A percentile compares a stretch with the other conserved stretches of the same genome.
These are phyloP conservation scores for Aspergillus cejpii DNA, from an alignment of 2,329 filamentous ascomycete species.

Conservation along the genomic window DNA sequence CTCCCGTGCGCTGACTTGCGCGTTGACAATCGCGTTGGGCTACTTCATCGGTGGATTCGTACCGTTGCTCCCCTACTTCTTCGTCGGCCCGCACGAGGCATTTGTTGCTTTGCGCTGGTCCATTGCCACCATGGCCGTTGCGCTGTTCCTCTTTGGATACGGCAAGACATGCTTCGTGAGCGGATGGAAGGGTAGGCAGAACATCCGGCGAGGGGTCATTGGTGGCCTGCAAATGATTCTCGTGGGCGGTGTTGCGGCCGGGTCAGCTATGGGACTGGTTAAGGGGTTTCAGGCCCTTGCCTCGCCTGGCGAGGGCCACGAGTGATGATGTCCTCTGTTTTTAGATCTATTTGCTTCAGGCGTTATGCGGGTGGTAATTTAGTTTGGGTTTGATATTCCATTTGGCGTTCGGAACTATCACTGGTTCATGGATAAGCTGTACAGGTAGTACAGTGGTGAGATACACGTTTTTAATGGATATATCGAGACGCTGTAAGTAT, in stretches of 20 bases:
- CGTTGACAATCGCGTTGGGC: conserved; percentile 36
- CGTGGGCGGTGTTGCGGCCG: conserved; percentile 36
- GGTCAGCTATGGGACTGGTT: conserved; percentile 38
- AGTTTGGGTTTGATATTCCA: conserved; percentile 1
- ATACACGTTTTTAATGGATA: no score
- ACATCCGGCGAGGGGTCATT: conserved; percentile 29
- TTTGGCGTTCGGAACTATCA: background rate
- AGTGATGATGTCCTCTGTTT: conserved; percentile 3
- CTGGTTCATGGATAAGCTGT: background rate
- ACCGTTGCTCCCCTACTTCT: conserved; percentile 51
- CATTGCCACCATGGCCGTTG: conserved; percentile 47
- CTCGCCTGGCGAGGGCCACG: conserved; percentile 4
- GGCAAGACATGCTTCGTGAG: conserved; percentile 42
- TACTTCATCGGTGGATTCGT: conserved; percentile 43
- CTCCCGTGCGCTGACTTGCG: conserved; percentile 35
- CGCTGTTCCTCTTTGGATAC: conserved; percentile 48
- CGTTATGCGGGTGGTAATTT: background rate
- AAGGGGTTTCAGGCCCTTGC: conserved; percentile 35
- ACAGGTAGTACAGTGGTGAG: background rate
- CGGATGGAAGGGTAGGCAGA: conserved; percentile 32
- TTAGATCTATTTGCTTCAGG: background rate
- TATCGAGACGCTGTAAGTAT: no score
- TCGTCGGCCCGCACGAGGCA: conserved; percentile 68
- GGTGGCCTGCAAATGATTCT: conserved; percentile 38
- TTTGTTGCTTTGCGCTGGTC: conserved; percentile 62